A percentile compares a stretch with the other conserved stretches of the same genome.
phyloP scores from a whole-genome alignment of 140 eudicot species.

The Senecio squalidus region DNA sequence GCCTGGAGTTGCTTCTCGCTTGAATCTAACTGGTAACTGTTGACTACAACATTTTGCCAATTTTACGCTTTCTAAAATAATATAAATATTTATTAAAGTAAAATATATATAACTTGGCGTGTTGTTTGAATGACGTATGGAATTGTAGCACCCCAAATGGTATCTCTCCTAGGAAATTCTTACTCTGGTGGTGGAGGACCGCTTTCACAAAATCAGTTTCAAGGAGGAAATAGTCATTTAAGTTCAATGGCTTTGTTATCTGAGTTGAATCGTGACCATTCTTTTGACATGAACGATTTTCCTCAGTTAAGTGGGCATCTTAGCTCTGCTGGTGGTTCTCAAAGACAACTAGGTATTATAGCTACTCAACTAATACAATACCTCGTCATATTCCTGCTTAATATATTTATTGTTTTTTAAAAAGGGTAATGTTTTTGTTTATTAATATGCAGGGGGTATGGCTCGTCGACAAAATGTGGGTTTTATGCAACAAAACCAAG shows the following conservation, averaged over 20 bases:
- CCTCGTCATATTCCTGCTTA: background rate
- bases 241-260: conserved; percentile 59
- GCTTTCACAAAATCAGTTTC: conserved; percentile 71
- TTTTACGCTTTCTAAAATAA: background rate
- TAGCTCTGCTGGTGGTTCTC: conserved; percentile 78
- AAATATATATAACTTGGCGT: conserved; percentile 9
- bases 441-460: conserved; percentile 43
- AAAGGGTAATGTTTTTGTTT: conserved; percentile 1
- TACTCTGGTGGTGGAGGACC: conserved; percentile 72
- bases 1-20: conserved; percentile 70
- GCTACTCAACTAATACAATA: conserved; percentile 1
- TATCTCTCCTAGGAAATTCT: conserved; percentile 67
- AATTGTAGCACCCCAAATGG: conserved; percentile 82
- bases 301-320: conserved; percentile 80
- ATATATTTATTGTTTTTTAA: conserved; percentile 5
- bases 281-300: conserved; percentile 79
- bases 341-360: conserved; percentile 67
- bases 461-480: conserved; percentile 73
- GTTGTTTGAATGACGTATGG: conserved; percentile 30
- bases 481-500: conserved; percentile 87
- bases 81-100: background rate
- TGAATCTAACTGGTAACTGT: conserved; percentile 65
- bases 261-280: conserved; percentile 70
- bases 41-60: background rate
- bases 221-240: conserved; percentile 66